Conservation (phyloP, 208 protist genomes). For the Trypanosoma boissoni region DNA sequence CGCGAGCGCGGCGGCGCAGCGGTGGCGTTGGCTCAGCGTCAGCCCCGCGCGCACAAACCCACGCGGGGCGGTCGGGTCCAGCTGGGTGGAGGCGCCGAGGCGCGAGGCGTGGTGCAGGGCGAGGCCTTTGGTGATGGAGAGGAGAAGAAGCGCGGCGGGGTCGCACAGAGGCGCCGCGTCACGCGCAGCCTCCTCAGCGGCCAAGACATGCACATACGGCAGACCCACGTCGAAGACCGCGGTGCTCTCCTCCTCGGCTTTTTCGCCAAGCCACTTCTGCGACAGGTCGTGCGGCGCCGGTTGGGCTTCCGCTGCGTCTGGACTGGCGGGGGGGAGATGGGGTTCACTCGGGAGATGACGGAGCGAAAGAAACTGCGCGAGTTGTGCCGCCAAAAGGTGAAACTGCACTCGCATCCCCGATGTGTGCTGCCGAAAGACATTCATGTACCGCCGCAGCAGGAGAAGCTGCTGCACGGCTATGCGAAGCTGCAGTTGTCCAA, state of each 20-base stretch:
- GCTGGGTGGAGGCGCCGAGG: constrained; percentile 3
- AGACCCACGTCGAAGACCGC: constrained; percentile 58
- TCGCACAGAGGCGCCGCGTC: constrained; percentile 21
- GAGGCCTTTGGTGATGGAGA: constrained; percentile 53
- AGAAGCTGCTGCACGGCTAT: constrained; percentile 31
- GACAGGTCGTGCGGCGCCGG: neutral
- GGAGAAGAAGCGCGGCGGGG: constrained; percentile 24
- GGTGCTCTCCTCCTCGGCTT: constrained; percentile 17
- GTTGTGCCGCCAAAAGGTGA: constrained; percentile 45
- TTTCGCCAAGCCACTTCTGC: constrained; percentile 14
- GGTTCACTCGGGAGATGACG: constrained; percentile 28
- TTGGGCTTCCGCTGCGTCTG: neutral
- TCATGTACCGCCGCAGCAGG: constrained; percentile 41
- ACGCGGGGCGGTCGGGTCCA: neutral
- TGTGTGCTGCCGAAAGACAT: constrained; percentile 39
- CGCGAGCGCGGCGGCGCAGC: constrained; percentile 24
- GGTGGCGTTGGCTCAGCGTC: constrained; percentile 29
- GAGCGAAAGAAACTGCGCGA: constrained; percentile 37
- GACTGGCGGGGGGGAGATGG: constrained; percentile 1
- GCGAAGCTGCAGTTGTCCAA: constrained; percentile 38
- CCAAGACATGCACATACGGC: constrained; percentile 52
- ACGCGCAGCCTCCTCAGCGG: constrained; percentile 37
- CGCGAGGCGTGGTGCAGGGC: constrained; percentile 41
- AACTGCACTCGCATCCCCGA: constrained; percentile 29
- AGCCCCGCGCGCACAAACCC: constrained; percentile 13